A percentile compares a stretch with the other conserved stretches of the same genome.
Evolutionary conservation across 1,284 basidiomycete genomes (phyloP).

Genomic region (Xerocomus nothofagi): DNA sequence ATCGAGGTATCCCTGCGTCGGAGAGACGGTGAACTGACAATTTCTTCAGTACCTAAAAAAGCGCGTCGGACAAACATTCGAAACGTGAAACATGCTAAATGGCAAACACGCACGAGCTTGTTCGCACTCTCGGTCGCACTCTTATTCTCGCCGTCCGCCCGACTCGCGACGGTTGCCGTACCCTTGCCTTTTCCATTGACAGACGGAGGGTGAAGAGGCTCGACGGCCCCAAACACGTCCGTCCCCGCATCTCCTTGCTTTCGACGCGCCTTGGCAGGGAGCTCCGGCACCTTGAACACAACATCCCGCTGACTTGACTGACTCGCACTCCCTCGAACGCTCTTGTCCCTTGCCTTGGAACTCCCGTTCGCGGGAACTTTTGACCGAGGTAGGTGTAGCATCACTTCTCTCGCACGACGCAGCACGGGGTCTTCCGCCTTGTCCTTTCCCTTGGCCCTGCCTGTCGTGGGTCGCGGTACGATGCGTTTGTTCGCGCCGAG

Average conservation of each 20-base stretch:
- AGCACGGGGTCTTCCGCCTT: slow-evolving; percentile 30
- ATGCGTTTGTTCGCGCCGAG: slow-evolving; percentile 26
- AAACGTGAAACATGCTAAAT: neutral
- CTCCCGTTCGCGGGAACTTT: slow-evolving; percentile 6
- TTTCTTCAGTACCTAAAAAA: slow-evolving; percentile 45
- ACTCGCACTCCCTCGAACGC: neutral
- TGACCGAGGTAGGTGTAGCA: slow-evolving; percentile 37
- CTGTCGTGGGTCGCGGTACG: slow-evolving; percentile 7
- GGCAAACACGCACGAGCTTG: slow-evolving; percentile 36
- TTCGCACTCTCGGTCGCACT: slow-evolving; percentile 42
- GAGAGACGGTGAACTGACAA: slow-evolving; percentile 40
- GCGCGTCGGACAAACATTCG: neutral
- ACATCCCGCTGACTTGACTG: slow-evolving; percentile 10
- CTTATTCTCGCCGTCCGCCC: slow-evolving; percentile 8
- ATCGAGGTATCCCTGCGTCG: slow-evolving; percentile 48
- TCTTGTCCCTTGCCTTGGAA: slow-evolving; percentile 8
- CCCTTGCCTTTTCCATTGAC: slow-evolving; percentile 30
- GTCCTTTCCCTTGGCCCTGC: slow-evolving; percentile 17
- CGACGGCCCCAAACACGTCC: slow-evolving; percentile 51
- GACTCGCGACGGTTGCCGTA: slow-evolving; percentile 9
- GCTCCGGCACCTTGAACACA: slow-evolving; percentile 51
- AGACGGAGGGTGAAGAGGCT: slow-evolving; percentile 20
- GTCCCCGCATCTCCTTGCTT: slow-evolving; percentile 35
- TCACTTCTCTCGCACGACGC: slow-evolving; percentile 37
- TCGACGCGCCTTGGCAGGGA: slow-evolving; percentile 36